These are phyloP conservation scores for Penicillium oxalicum DNA, from an alignment of 2,329 filamentous ascomycete genomes.

Conservation along the genomic window DNA sequence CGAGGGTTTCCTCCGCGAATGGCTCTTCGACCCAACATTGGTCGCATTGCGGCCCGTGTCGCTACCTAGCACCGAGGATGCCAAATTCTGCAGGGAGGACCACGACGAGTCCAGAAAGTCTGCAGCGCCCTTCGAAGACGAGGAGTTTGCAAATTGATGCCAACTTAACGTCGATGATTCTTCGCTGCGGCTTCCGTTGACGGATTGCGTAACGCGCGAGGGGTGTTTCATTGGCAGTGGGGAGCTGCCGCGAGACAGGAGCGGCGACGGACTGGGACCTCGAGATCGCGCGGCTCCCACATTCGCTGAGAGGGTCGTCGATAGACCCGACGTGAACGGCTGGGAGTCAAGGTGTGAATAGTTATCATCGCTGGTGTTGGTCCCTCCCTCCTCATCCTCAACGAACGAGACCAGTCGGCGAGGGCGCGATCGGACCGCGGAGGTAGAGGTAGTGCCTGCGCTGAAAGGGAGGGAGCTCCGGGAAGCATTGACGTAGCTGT, in stretches of 20 bases:
- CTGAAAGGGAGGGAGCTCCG: constrained; percentile 30
- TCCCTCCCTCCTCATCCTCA: constrained; percentile 31
- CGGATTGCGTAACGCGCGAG: constrained; percentile 27
- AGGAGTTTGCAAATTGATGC: constrained; percentile 19
- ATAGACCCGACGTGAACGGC: constrained; percentile 26
- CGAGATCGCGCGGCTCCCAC: constrained; percentile 30
- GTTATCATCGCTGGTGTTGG: constrained; percentile 15
- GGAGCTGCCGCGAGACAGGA: constrained; percentile 32
- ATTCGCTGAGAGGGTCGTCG: constrained; percentile 21
- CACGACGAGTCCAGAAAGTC: constrained; percentile 43
- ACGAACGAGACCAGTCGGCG: constrained; percentile 40
- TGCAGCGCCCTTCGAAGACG: constrained; percentile 24
- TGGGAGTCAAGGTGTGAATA: constrained; percentile 22
- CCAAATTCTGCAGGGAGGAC: constrained; percentile 45
- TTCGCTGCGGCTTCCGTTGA: constrained; percentile 19
- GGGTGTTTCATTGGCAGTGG: constrained; percentile 36
- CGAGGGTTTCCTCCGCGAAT: constrained; percentile 34
- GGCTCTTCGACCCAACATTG: constrained; percentile 23
- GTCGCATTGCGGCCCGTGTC: constrained; percentile 27
- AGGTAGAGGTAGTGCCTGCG: constrained; percentile 31
- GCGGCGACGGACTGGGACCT: constrained; percentile 37
- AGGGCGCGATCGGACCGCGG: constrained; percentile 41
- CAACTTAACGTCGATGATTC: constrained; percentile 19
- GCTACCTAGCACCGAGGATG: constrained; percentile 44
- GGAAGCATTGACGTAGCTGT: constrained; percentile 31